Percentiles rank a stretch among this genome's conserved stretches.
Evolutionary conservation across 2,329 filamentous ascomycete genomes (phyloP).

Genomic region (Fusarium papillatum): DNA sequence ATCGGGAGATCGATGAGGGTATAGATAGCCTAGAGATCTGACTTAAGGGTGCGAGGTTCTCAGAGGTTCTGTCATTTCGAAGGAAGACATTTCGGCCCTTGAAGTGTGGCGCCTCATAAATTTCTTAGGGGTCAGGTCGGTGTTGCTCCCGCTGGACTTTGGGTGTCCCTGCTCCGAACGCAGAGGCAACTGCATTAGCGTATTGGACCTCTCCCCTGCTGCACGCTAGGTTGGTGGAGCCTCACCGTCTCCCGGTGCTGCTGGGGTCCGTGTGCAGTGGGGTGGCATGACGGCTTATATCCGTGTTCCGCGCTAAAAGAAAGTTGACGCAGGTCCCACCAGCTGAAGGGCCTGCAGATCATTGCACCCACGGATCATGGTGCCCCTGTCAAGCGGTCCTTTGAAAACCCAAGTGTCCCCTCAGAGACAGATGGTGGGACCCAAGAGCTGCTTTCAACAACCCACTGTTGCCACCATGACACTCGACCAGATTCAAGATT

Average conservation of each 20-base stretch:
- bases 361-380: neutral
- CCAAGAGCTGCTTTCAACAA: too few relatives aligned
- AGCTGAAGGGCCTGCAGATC: neutral
- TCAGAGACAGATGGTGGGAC: too few relatives aligned
- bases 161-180: neutral
- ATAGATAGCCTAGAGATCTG: neutral
- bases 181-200: neutral
- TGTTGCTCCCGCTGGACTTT: neutral
- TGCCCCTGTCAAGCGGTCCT: neutral
- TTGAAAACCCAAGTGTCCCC: too few relatives aligned
- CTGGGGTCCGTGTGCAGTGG: neutral
- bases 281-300: neutral
- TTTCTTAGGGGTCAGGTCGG: neutral
- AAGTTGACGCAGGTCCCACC: neutral
- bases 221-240: neutral
- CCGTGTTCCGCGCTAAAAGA: neutral
- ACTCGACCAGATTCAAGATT: too few relatives aligned
- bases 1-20: neutral
- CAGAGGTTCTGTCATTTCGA: neutral
- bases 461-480: too few relatives aligned
- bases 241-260: neutral
- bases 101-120: neutral
- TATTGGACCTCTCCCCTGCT: neutral
- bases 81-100: neutral
- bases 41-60: neutral